Conservation (phyloP, 768 basidiomycete genomes). For the Suillus spraguei region DNA sequence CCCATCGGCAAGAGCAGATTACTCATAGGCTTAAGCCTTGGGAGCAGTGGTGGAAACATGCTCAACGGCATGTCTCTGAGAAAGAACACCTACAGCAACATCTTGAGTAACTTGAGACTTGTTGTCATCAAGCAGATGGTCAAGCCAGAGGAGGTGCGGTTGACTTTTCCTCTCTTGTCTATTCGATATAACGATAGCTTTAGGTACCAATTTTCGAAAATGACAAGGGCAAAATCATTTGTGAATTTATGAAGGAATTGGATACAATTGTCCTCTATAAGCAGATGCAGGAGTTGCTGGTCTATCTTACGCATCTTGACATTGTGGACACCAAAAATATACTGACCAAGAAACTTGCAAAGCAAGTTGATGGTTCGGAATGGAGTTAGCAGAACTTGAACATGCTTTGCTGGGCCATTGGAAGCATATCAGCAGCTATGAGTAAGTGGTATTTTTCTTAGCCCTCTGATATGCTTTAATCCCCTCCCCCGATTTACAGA, state of each 20-base stretch:
- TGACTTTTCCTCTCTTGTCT: conserved; percentile 9
- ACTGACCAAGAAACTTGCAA: conserved; percentile 94
- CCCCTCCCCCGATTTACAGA: conserved; percentile 47
- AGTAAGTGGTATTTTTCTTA: conserved; percentile 56
- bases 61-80: conserved; percentile 78
- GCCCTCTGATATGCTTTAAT: conserved; percentile 4
- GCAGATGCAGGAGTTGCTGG: conserved; percentile 95
- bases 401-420: conserved; percentile 99
- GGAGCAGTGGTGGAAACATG: conserved; percentile 63
- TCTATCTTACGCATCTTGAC: conserved; percentile 97
- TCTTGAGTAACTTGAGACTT: conserved; percentile 88
- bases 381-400: conserved; percentile 99
- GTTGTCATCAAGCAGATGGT: conserved; percentile 99
- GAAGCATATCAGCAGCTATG: conserved; percentile 99
- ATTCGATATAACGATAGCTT: conserved; percentile 13
- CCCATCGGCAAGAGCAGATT: conserved; percentile 86
- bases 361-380: conserved; percentile 96
- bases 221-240: conserved; percentile 98
- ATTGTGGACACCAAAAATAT: conserved; percentile 96
- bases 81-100: conserved; percentile 95
- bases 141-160: conserved; percentile 93
- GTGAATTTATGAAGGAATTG: conserved; percentile 98
- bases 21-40: conserved; percentile 87
- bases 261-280: conserved; percentile 99
- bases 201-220: conserved; percentile 98